These are phyloP conservation scores for Erythrobasidium hasegawianum DNA, from an alignment of 1,284 basidiomycete genomes.

Conservation along the genomic window DNA sequence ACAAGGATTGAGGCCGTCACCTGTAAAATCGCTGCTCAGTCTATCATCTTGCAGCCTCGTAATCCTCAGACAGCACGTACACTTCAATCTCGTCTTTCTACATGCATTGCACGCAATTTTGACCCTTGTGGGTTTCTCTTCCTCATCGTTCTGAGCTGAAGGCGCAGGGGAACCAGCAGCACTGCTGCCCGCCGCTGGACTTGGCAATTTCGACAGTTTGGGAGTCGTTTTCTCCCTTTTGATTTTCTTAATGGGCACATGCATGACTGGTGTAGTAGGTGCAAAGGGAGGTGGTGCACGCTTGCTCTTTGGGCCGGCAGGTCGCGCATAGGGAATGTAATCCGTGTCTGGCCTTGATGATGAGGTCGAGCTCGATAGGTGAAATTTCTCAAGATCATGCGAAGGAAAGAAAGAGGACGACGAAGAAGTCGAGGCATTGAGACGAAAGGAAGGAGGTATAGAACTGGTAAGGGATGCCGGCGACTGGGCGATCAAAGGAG, in stretches of 20 bases:
- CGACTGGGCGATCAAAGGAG: neutral
- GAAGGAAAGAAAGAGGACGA: conserved; percentile 1
- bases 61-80: too few species aligned
- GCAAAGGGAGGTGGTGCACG: neutral
- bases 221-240: conserved; percentile 4
- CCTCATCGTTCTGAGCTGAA: neutral
- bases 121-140: conserved; percentile 5
- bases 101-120: conserved; percentile 32
- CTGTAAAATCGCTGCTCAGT: too few species aligned
- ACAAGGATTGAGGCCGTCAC: conserved; percentile 23
- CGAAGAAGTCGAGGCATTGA: neutral
- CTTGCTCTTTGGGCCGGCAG: neutral
- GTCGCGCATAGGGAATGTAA: conserved; percentile 23
- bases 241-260: neutral
- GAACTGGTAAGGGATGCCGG: conserved; percentile 5
- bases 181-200: neutral
- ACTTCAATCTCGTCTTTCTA: conserved; percentile 30
- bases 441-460: neutral
- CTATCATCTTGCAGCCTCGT: too few species aligned
- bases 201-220: neutral
- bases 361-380: neutral
- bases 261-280: neutral
- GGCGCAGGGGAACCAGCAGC: neutral
- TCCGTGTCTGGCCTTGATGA: neutral
- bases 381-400: conserved; percentile 8